These are phyloP conservation scores for Deuterostichococcus epilithicus DNA, from an alignment of 139 green algal genomes.

Conservation along the genomic window DNA sequence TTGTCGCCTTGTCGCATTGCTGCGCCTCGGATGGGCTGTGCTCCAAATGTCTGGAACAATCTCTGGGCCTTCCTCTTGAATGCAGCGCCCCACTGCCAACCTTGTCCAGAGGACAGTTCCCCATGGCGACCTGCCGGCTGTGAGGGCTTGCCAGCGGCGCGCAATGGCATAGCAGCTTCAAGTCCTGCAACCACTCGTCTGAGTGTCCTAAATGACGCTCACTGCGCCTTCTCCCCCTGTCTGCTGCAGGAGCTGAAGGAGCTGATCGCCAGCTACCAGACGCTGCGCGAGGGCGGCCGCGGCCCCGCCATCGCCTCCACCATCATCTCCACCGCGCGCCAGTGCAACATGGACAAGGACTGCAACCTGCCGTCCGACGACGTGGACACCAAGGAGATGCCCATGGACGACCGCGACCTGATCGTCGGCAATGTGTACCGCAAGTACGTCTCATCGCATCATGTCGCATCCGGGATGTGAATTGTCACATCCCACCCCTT, in stretches of 20 bases:
- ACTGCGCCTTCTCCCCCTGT: background rate
- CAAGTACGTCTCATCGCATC: slow-evolving; percentile 19
- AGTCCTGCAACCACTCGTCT: too few relatives aligned
- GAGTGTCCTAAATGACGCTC: too few relatives aligned
- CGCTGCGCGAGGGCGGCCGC: slow-evolving; percentile 81
- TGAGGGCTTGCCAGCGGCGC: too few relatives aligned
- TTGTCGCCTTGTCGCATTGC: background rate
- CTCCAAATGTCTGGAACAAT: background rate
- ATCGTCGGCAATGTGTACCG: slow-evolving; percentile 85
- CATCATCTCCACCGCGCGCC: slow-evolving; percentile 93
- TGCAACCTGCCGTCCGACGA: slow-evolving; percentile 78
- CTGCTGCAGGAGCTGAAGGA: slow-evolving; percentile 83
- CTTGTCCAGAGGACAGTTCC: too few relatives aligned
- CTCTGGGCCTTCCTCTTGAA: too few relatives aligned
- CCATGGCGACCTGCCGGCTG: too few relatives aligned
- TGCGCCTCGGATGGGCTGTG: background rate
- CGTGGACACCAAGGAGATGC: slow-evolving; percentile 62
- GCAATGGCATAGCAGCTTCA: too few relatives aligned
- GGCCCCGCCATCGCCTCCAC: slow-evolving; percentile 84
- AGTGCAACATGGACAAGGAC: slow-evolving; percentile 98
- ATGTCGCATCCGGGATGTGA: background rate
- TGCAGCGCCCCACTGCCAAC: too few relatives aligned
- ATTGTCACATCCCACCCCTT: too few relatives aligned
- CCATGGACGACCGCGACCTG: slow-evolving; percentile 72
- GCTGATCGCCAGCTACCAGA: slow-evolving; percentile 94